Percentiles rank a stretch among this genome's conserved stretches.
These are phyloP conservation scores for Hypomyces perniciosus DNA, from an alignment of 2,329 filamentous ascomycete species.

Conservation along the genomic window DNA sequence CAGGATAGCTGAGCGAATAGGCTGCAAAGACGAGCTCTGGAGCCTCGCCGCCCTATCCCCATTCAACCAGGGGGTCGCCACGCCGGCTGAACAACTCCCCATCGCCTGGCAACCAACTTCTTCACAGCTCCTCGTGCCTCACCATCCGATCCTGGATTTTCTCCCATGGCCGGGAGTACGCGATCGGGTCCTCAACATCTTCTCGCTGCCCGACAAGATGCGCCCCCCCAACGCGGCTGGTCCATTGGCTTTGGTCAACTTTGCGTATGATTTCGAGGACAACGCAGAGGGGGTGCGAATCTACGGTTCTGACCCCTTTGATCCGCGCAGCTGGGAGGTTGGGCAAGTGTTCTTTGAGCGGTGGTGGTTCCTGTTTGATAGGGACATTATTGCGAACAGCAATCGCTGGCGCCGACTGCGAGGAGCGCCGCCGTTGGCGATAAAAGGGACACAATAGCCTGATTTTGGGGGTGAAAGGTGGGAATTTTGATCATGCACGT, in stretches of 20 bases:
- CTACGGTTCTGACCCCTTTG: constrained; percentile 43
- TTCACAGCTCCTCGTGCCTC: constrained; percentile 43
- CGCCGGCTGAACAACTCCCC: constrained; percentile 35
- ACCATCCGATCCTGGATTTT: constrained; percentile 53
- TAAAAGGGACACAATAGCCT: neutral
- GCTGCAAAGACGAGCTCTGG: constrained; percentile 38
- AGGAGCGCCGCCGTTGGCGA: constrained; percentile 32
- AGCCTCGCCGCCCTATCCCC: constrained; percentile 40
- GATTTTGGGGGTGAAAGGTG: neutral
- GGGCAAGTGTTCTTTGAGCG: constrained; percentile 51
- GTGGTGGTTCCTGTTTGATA: constrained; percentile 57
- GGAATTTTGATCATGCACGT: neutral
- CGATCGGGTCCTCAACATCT: constrained; percentile 46
- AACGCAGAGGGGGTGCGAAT: constrained; percentile 45
- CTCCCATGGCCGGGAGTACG: constrained; percentile 52
- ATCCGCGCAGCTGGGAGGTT: constrained; percentile 48
- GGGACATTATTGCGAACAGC: constrained; percentile 45
- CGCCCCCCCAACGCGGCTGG: constrained; percentile 43
- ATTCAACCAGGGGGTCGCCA: constrained; percentile 32
- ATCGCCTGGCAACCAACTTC: constrained; percentile 44
- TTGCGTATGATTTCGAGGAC: constrained; percentile 54
- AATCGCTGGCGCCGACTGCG: constrained; percentile 45
- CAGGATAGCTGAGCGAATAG: constrained; percentile 42
- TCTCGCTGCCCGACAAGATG: constrained; percentile 41
- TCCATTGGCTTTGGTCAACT: constrained; percentile 41